Evolutionary conservation across 2,329 filamentous ascomycete species (phyloP).

Genomic region (Colletotrichum spinosum): DNA sequence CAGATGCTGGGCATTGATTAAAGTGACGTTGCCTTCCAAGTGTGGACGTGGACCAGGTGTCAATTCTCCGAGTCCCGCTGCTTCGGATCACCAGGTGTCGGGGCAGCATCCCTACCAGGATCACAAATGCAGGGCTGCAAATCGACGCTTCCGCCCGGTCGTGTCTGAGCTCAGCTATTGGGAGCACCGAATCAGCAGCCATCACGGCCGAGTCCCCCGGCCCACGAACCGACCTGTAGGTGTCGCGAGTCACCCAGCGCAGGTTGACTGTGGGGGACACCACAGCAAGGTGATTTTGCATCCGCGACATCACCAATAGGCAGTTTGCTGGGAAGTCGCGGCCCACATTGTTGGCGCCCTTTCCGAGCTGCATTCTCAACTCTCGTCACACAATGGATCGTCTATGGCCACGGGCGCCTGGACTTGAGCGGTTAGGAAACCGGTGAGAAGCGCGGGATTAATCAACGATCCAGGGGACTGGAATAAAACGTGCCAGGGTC

Average conservation of each 20-base stretch:
- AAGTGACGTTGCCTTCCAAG: conserved; percentile 14
- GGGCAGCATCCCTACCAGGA: conserved; percentile 18
- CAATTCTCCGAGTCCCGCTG: conserved; percentile 23
- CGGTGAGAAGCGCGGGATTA: background rate
- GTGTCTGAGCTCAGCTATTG: background rate
- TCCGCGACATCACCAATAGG: conserved; percentile 12
- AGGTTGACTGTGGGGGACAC: conserved; percentile 2
- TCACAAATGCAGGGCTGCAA: background rate
- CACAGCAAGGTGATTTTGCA: conserved; percentile 2
- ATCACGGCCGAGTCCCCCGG: background rate
- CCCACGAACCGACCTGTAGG: conserved; percentile 12
- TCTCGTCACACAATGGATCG: no score
- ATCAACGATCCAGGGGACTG: no score
- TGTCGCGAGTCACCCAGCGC: conserved; percentile 21
- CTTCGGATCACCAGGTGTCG: conserved; percentile 11
- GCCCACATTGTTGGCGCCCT: background rate
- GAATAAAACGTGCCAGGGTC: conserved; percentile 21
- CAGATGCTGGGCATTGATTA: conserved; percentile 17
- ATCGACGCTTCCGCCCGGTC: background rate
- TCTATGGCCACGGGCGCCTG: background rate
- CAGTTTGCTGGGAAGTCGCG: background rate
- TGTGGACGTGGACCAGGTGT: conserved; percentile 13
- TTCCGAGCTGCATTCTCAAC: conserved; percentile 2
- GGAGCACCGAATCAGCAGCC: conserved; percentile 4
- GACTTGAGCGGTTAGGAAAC: background rate